Percentiles rank a stretch among this genome's conserved stretches.
Evolutionary conservation across 2,329 filamentous ascomycete species (phyloP).

Genomic region (Pseudovirgaria hyperparasitica): DNA sequence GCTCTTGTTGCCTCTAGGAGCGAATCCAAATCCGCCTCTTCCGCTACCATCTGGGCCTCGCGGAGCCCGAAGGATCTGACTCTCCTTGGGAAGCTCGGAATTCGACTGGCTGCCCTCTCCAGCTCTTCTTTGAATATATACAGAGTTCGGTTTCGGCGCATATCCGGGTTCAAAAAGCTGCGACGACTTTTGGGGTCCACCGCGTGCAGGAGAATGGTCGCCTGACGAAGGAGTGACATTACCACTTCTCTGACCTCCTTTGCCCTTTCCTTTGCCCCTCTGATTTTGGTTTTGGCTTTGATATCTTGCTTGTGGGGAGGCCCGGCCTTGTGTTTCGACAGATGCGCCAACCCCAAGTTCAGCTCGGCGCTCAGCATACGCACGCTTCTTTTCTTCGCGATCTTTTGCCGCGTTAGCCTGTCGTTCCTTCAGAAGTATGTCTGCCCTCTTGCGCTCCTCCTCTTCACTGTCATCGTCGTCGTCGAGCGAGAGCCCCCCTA

Average conservation of each 20-base stretch:
- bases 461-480: slow-evolving; percentile 53
- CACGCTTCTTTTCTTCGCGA: slow-evolving; percentile 76
- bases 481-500: slow-evolving; percentile 33
- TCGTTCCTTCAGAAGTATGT: slow-evolving; percentile 62
- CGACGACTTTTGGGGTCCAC: slow-evolving; percentile 25
- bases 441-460: slow-evolving; percentile 44
- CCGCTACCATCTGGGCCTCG: slow-evolving; percentile 67
- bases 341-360: slow-evolving; percentile 52
- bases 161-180: slow-evolving; percentile 73
- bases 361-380: slow-evolving; percentile 79
- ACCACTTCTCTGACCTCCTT: slow-evolving; percentile 24
- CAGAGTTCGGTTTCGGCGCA: slow-evolving; percentile 48
- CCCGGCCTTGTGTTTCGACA: slow-evolving; percentile 20
- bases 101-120: slow-evolving; percentile 30
- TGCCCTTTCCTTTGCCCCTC: slow-evolving; percentile 23
- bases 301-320: too few species aligned
- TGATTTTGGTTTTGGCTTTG: slow-evolving; percentile 12
- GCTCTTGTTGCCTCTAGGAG: slow-evolving; percentile 53
- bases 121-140: slow-evolving; percentile 28
- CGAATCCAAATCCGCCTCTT: slow-evolving; percentile 67
- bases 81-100: slow-evolving; percentile 42
- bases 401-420: slow-evolving; percentile 66
- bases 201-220: slow-evolving; percentile 22
- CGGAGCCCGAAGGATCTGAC: slow-evolving; percentile 60
- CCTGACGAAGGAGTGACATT: slow-evolving; percentile 22